Evolutionary conservation across 2,329 filamentous ascomycete species (phyloP).

Genomic region (Berkeleyomyces basicola): DNA sequence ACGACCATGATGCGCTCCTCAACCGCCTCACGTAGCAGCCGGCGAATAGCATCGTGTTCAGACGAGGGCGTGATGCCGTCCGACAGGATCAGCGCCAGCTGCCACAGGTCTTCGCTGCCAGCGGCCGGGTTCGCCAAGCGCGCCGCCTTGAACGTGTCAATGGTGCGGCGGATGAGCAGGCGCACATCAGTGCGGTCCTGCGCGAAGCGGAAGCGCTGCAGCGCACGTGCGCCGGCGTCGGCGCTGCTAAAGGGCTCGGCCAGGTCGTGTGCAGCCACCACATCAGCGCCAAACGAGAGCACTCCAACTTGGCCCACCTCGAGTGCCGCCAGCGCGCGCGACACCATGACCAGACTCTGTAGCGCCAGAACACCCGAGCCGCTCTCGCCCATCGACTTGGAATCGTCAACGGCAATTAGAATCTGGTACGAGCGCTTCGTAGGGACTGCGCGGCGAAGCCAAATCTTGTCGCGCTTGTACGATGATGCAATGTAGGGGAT

Average conservation of each 20-base stretch:
- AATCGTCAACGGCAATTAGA: constrained; percentile 92
- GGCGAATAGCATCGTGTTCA: constrained; percentile 66
- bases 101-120: constrained; percentile 63
- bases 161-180: constrained; percentile 57
- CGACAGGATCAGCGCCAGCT: constrained; percentile 80
- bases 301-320: constrained; percentile 90
- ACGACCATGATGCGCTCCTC: constrained; percentile 96
- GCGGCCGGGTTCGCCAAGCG: constrained; percentile 34
- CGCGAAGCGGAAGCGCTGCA: constrained; percentile 57
- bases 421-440: constrained; percentile 95
- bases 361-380: constrained; percentile 67
- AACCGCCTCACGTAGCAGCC: constrained; percentile 70
- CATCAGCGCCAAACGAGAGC: constrained; percentile 70
- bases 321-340: constrained; percentile 74
- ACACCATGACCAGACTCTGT: constrained; percentile 84
- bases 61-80: constrained; percentile 76
- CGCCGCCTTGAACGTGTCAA: constrained; percentile 67
- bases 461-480: constrained; percentile 99
- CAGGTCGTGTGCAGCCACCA: constrained; percentile 69
- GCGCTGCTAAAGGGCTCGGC: constrained; percentile 61
- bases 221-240: constrained; percentile 14
- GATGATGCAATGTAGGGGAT: constrained; percentile 97
- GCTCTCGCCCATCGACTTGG: constrained; percentile 76
- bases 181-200: constrained; percentile 78
- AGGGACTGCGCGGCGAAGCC: constrained; percentile 86